These are phyloP conservation scores for Ophiostoma ips DNA, from an alignment of 2,329 filamentous ascomycete genomes.

Conservation along the genomic window DNA sequence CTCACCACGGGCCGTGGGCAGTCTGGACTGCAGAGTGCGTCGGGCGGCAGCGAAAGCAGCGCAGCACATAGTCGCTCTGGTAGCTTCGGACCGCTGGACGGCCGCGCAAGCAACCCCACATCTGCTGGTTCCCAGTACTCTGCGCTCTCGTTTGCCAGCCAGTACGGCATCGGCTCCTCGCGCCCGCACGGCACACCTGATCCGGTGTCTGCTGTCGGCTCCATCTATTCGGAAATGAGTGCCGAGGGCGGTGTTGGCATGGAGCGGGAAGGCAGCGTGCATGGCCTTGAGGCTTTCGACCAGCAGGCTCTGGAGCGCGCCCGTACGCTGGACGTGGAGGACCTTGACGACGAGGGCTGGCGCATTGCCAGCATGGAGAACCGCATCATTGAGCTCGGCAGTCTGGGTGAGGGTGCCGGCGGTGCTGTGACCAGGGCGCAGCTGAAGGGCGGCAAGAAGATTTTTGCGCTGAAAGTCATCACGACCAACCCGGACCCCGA, in stretches of 20 bases:
- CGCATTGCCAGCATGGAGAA: slow-evolving; percentile 80
- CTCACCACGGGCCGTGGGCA: slow-evolving; percentile 36
- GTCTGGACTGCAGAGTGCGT: slow-evolving; percentile 51
- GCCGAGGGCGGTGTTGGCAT: slow-evolving; percentile 56
- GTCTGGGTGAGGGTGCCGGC: slow-evolving; percentile 84
- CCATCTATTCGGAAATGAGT: slow-evolving; percentile 67
- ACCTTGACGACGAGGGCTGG: slow-evolving; percentile 92
- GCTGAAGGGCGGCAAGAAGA: slow-evolving; percentile 79
- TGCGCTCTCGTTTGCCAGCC: slow-evolving; percentile 63
- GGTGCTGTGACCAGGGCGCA: slow-evolving; percentile 87
- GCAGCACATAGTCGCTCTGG: slow-evolving; percentile 67
- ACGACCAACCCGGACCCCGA: slow-evolving; percentile 96
- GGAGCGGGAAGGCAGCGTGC: slow-evolving; percentile 71
- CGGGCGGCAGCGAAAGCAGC: slow-evolving; percentile 67
- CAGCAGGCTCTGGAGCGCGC: slow-evolving; percentile 72
- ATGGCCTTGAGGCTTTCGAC: slow-evolving; percentile 64
- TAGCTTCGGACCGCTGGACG: slow-evolving; percentile 67
- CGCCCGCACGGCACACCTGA: slow-evolving; percentile 60
- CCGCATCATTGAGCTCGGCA: slow-evolving; percentile 76
- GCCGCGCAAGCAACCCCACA: slow-evolving; percentile 64
- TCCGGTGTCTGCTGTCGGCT: slow-evolving; percentile 77
- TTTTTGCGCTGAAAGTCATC: slow-evolving; percentile 96
- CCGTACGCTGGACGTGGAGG: slow-evolving; percentile 76
- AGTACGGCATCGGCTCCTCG: slow-evolving; percentile 52
- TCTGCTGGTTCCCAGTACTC: slow-evolving; percentile 84